phyloP scores from a whole-genome alignment of 306 rosid species.

The Begonia masoniana region DNA sequence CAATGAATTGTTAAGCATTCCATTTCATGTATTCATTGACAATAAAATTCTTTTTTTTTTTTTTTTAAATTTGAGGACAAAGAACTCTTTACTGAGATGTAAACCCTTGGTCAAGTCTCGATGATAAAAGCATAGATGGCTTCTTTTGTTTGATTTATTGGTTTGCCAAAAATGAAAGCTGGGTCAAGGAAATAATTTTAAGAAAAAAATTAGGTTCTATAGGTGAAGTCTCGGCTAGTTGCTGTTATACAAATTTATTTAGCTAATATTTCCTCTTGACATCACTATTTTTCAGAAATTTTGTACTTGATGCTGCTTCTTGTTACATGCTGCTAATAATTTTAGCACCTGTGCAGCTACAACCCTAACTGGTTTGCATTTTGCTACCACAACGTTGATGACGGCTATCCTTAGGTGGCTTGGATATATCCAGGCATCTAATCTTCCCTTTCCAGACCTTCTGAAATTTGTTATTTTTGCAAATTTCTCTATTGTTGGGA shows the following conservation, averaged over 20 bases:
- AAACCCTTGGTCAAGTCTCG: too few species aligned
- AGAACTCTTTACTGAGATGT: too few species aligned
- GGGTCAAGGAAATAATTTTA: too few species aligned
- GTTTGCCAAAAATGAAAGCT: too few species aligned
- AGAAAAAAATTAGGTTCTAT: too few species aligned
- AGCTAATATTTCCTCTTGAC: neutral
- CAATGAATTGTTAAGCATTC: too few species aligned
- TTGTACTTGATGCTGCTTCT: neutral
- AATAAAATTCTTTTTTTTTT: too few species aligned
- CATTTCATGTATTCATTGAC: too few species aligned
- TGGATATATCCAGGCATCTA: slow-evolving; percentile 66
- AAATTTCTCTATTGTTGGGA: slow-evolving; percentile 85
- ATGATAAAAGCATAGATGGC: too few species aligned
- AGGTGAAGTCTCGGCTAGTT: too few species aligned
- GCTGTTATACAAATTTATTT: neutral
- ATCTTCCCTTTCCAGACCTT: slow-evolving; percentile 64
- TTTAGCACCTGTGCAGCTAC: slow-evolving; percentile 56
- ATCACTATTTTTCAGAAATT: neutral
- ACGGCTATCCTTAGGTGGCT: slow-evolving; percentile 49
- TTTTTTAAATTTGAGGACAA: too few species aligned
- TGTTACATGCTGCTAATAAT: neutral
- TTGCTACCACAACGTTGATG: slow-evolving; percentile 64
- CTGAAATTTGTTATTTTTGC: slow-evolving; percentile 74
- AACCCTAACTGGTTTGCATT: slow-evolving; percentile 79
- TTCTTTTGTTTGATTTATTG: too few species aligned